Evolutionary conservation across 495 filamentous ascomycete genomes (phyloP), one percentile per base, ranked within the genome.

Genomic region (Tuber melanosporum): DNA sequence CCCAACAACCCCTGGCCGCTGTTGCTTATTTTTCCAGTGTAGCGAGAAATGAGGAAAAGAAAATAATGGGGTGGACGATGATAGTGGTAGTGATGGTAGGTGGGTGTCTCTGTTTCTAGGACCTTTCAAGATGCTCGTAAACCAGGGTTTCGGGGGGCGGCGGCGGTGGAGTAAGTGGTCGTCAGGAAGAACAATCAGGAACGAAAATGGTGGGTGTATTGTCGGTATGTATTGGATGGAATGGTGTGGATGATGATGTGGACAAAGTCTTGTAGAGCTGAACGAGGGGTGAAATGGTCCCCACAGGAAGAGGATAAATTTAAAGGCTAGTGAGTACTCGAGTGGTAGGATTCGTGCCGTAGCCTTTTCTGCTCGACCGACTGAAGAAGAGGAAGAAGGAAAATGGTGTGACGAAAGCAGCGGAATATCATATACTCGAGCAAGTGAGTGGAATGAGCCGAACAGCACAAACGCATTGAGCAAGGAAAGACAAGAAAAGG

Each of bases 391-490:
- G 26, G 26, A 36, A 66, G 26, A 36, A 66, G 57, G 12, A 12
- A 12, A 15, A 66, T 66, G 57, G 5, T 36, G 62, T 73, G 78
- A 80, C 78, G 78, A 80, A 80, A 80, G 74, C 77, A 80, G 78
- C 32, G 44, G 78, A 80, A 80, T 80, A 80, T 80, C 75, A 80
- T 79, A 80, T 80, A 76, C 46, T 71, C 39, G 39, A 41, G 39
- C 39, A 41, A 41, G 39, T 41, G 39, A 41, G 39, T 41, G 71
- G 47, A 52, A 73, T 66, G 77, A 73, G 45, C 46, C 74, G 45
- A 75, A 72, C 14, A 75, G 6, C 46, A 20, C 72, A 70, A 73
- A 80, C 77, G 77, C 78, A 80, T 80, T 44, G 77, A 80, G 78
- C 77, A 80, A 76, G 78, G 78, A 80, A 71, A 66, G 49, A 71